phyloP scores from a whole-genome alignment of 305 asterid species.

The Coffea humblotiana region DNA sequence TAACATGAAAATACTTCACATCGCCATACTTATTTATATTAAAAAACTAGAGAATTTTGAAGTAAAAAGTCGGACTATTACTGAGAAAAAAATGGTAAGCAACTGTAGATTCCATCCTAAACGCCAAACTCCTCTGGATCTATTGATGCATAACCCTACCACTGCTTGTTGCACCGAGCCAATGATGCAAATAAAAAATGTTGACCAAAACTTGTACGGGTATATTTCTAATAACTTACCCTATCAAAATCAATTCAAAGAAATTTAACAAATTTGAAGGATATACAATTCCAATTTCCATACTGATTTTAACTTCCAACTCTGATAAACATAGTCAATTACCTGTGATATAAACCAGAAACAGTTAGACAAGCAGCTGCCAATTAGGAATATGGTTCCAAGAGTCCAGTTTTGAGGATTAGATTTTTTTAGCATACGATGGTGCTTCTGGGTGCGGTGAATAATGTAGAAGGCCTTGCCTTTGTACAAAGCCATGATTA shows the following conservation, averaged over 20 bases:
- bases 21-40: too few species aligned
- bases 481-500: constrained; percentile 43
- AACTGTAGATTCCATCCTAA: constrained; percentile 57
- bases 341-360: constrained; percentile 72
- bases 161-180: constrained; percentile 43
- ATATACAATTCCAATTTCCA: too few species aligned
- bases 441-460: constrained; percentile 3
- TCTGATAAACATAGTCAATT: background rate
- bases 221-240: constrained; percentile 46
- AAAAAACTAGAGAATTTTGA: background rate
- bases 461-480: constrained; percentile 42
- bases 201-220: constrained; percentile 50
- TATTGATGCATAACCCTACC: constrained; percentile 51
- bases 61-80: constrained; percentile 9
- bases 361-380: constrained; percentile 47
- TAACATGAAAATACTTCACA: too few species aligned
- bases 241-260: constrained; percentile 16
- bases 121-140: constrained; percentile 40
- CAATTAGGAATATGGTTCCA: constrained; percentile 52
- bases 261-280: too few species aligned
- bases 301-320: background rate
- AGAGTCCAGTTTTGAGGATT: constrained; percentile 34
- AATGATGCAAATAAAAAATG: constrained; percentile 35
- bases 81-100: constrained; percentile 57
- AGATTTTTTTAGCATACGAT: background rate